These are phyloP conservation scores for Cladosporium phlei DNA, from an alignment of 2,329 filamentous ascomycete genomes.

Conservation along the genomic window DNA sequence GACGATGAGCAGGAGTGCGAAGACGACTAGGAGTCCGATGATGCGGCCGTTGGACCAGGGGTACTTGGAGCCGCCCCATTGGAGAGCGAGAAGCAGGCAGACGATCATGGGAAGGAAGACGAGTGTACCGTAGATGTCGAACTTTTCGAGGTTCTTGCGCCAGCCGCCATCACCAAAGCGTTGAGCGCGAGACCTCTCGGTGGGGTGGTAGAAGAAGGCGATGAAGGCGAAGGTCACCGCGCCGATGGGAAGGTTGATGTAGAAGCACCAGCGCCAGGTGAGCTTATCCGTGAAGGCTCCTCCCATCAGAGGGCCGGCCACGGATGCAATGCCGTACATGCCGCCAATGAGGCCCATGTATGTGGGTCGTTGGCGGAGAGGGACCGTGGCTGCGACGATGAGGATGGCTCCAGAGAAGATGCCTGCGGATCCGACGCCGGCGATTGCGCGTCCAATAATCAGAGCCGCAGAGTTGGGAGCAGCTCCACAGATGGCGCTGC, in stretches of 20 bases:
- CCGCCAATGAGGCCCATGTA: slow-evolving; percentile 44
- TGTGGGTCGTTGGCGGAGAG: slow-evolving; percentile 41
- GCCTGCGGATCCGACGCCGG: slow-evolving; percentile 47
- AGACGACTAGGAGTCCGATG: slow-evolving; percentile 44
- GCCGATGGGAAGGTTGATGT: slow-evolving; percentile 52
- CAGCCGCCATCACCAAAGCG: slow-evolving; percentile 22
- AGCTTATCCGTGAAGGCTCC: slow-evolving; percentile 29
- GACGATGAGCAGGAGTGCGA: slow-evolving; percentile 37
- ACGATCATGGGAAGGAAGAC: slow-evolving; percentile 47
- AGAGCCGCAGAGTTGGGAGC: slow-evolving; percentile 44
- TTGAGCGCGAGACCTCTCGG: slow-evolving; percentile 31
- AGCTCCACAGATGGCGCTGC: slow-evolving; percentile 45
- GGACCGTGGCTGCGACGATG: slow-evolving; percentile 41
- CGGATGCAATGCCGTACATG: slow-evolving; percentile 44
- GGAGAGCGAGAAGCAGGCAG: slow-evolving; percentile 46
- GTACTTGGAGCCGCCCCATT: slow-evolving; percentile 48
- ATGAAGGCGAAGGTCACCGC: slow-evolving; percentile 37
- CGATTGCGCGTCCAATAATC: slow-evolving; percentile 46
- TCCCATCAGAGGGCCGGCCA: slow-evolving; percentile 42
- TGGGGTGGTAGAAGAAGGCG: slow-evolving; percentile 33
- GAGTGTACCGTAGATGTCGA: slow-evolving; percentile 44
- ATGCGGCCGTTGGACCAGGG: slow-evolving; percentile 42
- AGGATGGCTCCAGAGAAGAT: slow-evolving; percentile 44
- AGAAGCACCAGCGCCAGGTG: slow-evolving; percentile 38
- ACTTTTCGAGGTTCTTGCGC: slow-evolving; percentile 32